Base-by-base conservation (phyloP, 257 asterid genomes). In the Solanum clarkiae region DNA sequence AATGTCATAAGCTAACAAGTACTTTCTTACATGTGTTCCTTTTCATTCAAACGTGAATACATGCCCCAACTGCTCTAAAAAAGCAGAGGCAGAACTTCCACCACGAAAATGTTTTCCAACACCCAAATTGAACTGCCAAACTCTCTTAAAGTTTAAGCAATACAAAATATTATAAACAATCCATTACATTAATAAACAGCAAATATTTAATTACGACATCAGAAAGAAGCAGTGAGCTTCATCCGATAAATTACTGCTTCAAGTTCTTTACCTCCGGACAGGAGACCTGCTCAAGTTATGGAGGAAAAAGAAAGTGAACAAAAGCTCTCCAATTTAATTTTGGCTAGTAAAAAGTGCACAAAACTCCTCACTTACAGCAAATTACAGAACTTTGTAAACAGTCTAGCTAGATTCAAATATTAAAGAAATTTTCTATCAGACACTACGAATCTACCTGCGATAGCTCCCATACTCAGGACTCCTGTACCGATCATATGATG, bases 391-490 rank as follows among this genome's bases (percentile, higher is more conserved):
- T 75, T 32, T 13, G n/a, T 18, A 24, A 26, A 26, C 4, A 13
- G 29, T 18, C 66, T 15, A 17, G 26, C 26, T n/a, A n/a, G 12
- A 49, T 54, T 44, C 24, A 85, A 56, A 55, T 49, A 71, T 13
- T 36, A 17, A 53, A 44, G 20, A 57, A 49, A 49, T 54, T 11
- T 2, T 49, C 40, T 49, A 14, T 18, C 66, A 32, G 56, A 32
- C 66, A 70, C 45, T 80, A 47, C 24, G 10, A 20, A 4, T 54
- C 81, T 89, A 94, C 94, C 97, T 92, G 86, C 94, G 89, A 89
- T 90, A 90, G 65, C 96, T 90, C 65, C 90, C 98, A 86, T 91
- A 92, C n/a, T 92, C 97, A 0, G 99, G 95, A 80, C 94, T 92
- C 90, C 92, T 88, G 29, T 82, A 90, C 85, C 97, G 88, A 84